phyloP scores from a whole-genome alignment of 495 filamentous ascomycete species.

The Lophiostoma macrostomum region DNA sequence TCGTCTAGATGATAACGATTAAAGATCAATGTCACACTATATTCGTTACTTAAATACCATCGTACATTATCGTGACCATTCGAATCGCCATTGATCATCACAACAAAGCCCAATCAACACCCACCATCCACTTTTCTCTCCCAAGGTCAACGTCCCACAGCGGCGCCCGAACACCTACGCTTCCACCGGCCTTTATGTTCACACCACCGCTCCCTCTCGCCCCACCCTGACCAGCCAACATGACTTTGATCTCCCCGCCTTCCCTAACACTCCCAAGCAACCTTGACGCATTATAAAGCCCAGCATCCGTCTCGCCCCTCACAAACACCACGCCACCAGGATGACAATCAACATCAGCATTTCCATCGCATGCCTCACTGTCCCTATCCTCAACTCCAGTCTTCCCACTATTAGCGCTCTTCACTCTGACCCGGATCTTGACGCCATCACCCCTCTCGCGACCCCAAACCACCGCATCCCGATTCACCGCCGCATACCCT shows the following conservation, averaged over 20 bases:
- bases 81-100: background rate
- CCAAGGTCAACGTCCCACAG: slow-evolving; percentile 36
- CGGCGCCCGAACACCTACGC: slow-evolving; percentile 37
- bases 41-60: too few species aligned
- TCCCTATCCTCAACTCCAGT: too few species aligned
- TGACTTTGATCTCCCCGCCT: slow-evolving; percentile 4
- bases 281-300: slow-evolving; percentile 12
- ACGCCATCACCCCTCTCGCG: slow-evolving; percentile 24
- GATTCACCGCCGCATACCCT: slow-evolving; percentile 11
- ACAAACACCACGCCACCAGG: slow-evolving; percentile 24
- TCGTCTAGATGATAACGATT: too few species aligned
- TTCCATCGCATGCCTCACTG: too few species aligned
- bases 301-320: slow-evolving; percentile 1
- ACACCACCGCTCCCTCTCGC: background rate
- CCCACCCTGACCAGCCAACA: slow-evolving; percentile 19
- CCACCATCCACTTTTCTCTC: slow-evolving; percentile 35
- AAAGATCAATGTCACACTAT: too few species aligned
- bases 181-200: slow-evolving; percentile 21
- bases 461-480: slow-evolving; percentile 15
- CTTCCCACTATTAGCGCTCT: background rate
- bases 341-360: slow-evolving; percentile 10
- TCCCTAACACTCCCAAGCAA: slow-evolving; percentile 1
- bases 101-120: slow-evolving; percentile 38
- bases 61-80: too few species aligned
- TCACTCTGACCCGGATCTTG: slow-evolving; percentile 4